Evolutionary conservation across 345 rosid species (phyloP), one percentile per base, ranked within the genome.

Genomic region (Ricinus communis): DNA sequence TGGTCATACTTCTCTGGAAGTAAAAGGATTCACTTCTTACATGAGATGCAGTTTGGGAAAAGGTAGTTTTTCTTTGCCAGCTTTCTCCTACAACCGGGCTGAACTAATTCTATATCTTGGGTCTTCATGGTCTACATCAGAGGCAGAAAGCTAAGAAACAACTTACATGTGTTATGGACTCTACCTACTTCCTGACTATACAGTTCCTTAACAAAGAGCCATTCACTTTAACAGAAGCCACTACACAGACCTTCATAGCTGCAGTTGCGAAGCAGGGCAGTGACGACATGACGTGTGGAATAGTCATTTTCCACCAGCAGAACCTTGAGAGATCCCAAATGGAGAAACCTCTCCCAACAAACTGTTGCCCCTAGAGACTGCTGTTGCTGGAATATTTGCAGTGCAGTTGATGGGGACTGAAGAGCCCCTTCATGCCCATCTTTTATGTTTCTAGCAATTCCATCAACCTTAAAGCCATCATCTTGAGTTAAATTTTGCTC

Each of bases 291-390:
- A 36, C 94, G 88, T 3, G 98, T 90, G 0, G 93, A 86, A 73
- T 82, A 85, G 82, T 93, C 96, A 69, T 83, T 82, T 81, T 90
- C 98, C 47, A 90, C 96, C 36, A 93, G 83, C 71, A 93, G 91
- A 82, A 93, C 94, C 78, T 85, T 90, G 68, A 93, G 83, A 0
- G 94, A 79, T 78, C 88, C 79, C 55, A 79, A 61, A 6, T 87
- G 90, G 30, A 90, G 93, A 81, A 88, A 93, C 74, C 85, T 93
- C 80, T 93, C 98, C 68, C 69, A 73, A 21, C 64, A 40, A 73
- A 71, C 69, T 5, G 28, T 75, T 7, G 81, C 70, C 6, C 74
- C 74, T 41, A 80, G 83, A 77, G 87, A 78, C 22, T 57, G 81
- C 63, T 77, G 91, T 46, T 85, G 82, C 81, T 57, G 84, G 2